phyloP scores from a whole-genome alignment of 306 rosid genomes.

The Astragalus membranaceus region DNA sequence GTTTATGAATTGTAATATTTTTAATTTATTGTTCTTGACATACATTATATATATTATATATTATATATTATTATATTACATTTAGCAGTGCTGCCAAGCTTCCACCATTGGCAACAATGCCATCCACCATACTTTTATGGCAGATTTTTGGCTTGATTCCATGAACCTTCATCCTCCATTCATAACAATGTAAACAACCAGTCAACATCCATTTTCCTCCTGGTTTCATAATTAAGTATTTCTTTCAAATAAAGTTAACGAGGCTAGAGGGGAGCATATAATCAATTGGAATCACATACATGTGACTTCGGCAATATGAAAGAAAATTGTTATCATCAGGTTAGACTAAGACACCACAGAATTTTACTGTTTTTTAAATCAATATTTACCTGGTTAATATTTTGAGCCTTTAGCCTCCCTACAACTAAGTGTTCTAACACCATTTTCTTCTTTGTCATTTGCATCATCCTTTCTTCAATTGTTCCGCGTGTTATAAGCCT shows the following conservation, averaged over 20 bases:
- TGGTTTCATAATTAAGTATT: no score
- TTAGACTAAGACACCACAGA: no score
- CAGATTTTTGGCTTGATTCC: neutral
- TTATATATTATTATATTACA: neutral
- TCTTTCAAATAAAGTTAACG: no score
- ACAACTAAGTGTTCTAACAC: conserved; percentile 96
- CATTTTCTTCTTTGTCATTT: conserved; percentile 97
- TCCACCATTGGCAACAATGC: neutral
- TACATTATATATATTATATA: neutral
- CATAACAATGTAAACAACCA: neutral
- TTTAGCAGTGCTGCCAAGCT: neutral
- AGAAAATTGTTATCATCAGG: neutral
- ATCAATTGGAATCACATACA: no score
- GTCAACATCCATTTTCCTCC: neutral
- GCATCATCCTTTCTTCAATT: conserved; percentile 98
- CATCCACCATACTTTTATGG: neutral
- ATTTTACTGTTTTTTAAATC: no score
- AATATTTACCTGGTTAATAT: conserved; percentile 76
- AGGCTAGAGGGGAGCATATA: no score
- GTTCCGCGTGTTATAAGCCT: conserved; percentile 91
- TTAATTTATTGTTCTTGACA: no score
- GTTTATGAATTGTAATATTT: no score
- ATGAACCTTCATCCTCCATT: neutral
- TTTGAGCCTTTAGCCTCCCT: conserved; percentile 85
- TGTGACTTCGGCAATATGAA: neutral